Evolutionary conservation across 225 moss, liverwort and hornwort species (phyloP), one percentile per base, ranked within the genome.

Genomic region (Bryum argenteum): DNA sequence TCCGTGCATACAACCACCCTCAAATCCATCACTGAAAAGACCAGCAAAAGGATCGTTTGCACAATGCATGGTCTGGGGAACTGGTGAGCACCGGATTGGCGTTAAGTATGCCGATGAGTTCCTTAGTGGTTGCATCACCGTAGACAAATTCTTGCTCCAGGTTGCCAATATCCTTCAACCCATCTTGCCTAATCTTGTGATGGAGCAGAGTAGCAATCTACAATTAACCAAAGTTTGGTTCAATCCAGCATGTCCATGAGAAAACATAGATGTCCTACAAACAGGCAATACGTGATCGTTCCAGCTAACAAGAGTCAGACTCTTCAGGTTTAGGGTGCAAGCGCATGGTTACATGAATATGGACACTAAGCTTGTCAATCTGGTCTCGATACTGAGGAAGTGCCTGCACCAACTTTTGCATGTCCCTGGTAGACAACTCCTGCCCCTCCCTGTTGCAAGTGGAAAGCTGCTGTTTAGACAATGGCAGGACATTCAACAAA

Each of bases 401-500:
- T 17, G 97, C 97, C 79, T 98, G 97, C 42, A 92, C 97, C 92
- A 98, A 81, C 78, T 98, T 93, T 77, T 94, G 91, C 94, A 98
- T 98, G 65, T 98, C 97, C 79, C 92, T 94, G 20, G 97, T 94
- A 11, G 97, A 94, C 63, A 98, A 77, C 73, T 94, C 92, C 68
- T 92, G 87, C 55, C 97, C 97, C 48, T 91, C 93, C 80, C 96
- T 97, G 86, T 70, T 79, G 71, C 79, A 83, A 76, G 51, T 68
- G 55, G 21, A 56, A 18, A 67, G 60, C 48, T 50, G 55, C 18
- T 60, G 21, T 19, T 73, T 48, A 55, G 54, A 24, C 69, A 21
- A 75, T 14, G 50, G 61, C 43, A 61, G 17, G 26, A 53, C 37
- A 61, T 17, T 24, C 21, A 51, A 77, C 2, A 48, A 19, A 70